Evolutionary conservation across 345 rosid species (phyloP), one percentile per base, ranked within the genome.

Genomic region (Eutrema japonicum): DNA sequence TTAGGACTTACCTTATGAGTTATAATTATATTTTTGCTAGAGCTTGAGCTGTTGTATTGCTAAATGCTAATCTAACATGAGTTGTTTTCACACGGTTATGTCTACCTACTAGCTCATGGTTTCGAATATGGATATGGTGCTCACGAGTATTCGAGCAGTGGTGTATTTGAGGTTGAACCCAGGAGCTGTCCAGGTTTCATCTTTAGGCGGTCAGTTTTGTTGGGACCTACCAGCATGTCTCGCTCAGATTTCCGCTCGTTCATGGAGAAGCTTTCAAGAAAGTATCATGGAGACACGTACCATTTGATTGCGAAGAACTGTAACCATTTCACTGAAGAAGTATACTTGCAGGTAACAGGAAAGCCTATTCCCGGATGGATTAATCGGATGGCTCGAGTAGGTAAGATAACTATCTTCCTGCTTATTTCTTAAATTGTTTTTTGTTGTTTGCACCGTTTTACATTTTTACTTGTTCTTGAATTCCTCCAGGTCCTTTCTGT

Each of bases 321-420:
- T 83, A 94, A 94, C 79, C 98, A 91, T 84, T 94, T 94, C 74
- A 84, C 96, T 3, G 86, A 88, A 71, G 97, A 94, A 72, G 97
- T 88, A 16, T 85, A 89, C 74, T 41, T 60, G 81, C 87, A 67
- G 82, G 82, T 95, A 56, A 88, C 89, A 9, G 96, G 99, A 79
- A 92, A 90, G 82, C 79, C 87, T 54, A 90, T 92, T 77, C 97
- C 99, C 38, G 96, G 97, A 81, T 95, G 97, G 97, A 87, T 95
- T 67, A 95, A 90, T 77, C 82, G 99, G 43, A 80, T 95, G 82
- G 99, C 99, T 74, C 83, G 87, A 66, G 68, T 89, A 45, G 97
- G 99, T 95, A 82, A 85, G 86, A 69, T 10, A 22, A 22, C 3
- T 16, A 50, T 51, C 51, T 30, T 35, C 38, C 22, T 22, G 9